phyloP scores from a whole-genome alignment of 257 asterid genomes.

The Nicotiana tomentosiformis region DNA sequence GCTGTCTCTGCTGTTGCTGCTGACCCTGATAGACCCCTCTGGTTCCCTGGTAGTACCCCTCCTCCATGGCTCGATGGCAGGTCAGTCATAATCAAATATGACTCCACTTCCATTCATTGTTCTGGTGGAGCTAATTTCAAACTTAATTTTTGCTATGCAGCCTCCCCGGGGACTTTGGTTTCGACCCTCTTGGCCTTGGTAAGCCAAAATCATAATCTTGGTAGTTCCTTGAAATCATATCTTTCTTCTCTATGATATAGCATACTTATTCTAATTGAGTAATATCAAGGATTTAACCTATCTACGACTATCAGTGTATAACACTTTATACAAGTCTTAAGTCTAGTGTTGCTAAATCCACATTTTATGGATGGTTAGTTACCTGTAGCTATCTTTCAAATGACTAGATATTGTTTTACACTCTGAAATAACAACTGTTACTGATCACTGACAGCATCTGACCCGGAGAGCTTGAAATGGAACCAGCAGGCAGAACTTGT shows the following conservation, averaged over 20 bases:
- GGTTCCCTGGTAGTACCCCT: slow-evolving; percentile 99
- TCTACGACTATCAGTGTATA: too few relatives aligned
- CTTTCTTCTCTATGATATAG: neutral
- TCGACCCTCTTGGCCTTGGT: slow-evolving; percentile 97
- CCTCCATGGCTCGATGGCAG: slow-evolving; percentile 99
- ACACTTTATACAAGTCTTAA: too few relatives aligned
- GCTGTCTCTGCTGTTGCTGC: slow-evolving; percentile 57
- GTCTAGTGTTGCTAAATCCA: too few relatives aligned
- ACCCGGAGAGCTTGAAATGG: slow-evolving; percentile 96
- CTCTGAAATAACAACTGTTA: neutral
- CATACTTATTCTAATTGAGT: too few relatives aligned
- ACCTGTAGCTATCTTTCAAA: too few relatives aligned
- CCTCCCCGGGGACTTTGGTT: slow-evolving; percentile 98
- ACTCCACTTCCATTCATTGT: too few relatives aligned
- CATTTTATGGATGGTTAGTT: too few relatives aligned
- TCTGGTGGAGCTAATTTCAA: too few relatives aligned
- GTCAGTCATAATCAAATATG: slow-evolving; percentile 19
- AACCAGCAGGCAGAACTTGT: slow-evolving; percentile 80
- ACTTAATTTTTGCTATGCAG: slow-evolving; percentile 36
- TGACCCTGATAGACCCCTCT: slow-evolving; percentile 79
- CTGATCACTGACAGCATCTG: slow-evolving; percentile 50
- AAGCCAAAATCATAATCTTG: neutral
- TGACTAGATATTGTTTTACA: too few relatives aligned
- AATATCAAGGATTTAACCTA: too few relatives aligned
- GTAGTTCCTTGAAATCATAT: neutral